These are phyloP conservation scores for Rubia tinctorum DNA, from an alignment of 305 asterid genomes.

Conservation along the genomic window DNA sequence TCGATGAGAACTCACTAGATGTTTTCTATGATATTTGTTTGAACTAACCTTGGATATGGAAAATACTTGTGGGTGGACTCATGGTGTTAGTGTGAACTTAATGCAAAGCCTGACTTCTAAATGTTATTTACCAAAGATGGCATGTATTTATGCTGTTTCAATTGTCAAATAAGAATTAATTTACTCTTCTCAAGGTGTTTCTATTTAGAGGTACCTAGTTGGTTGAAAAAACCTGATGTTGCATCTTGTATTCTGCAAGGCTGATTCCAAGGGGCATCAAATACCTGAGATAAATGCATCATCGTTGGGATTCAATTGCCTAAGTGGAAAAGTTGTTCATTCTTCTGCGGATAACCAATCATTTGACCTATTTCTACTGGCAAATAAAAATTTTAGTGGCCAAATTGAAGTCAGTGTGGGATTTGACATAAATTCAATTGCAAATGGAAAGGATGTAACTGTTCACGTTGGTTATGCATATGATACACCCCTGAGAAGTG, in stretches of 20 bases:
- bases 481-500: slow-evolving; percentile 29
- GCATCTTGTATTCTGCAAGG: slow-evolving; percentile 35
- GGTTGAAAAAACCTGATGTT: neutral
- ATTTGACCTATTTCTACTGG: slow-evolving; percentile 37
- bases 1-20: neutral
- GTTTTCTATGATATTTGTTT: neutral
- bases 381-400: slow-evolving; percentile 31
- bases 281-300: slow-evolving; percentile 31
- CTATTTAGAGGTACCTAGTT: too few species aligned
- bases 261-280: slow-evolving; percentile 26
- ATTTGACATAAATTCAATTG: slow-evolving; percentile 30
- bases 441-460: slow-evolving; percentile 8
- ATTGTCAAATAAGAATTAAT: neutral
- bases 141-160: neutral
- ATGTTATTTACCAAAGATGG: neutral
- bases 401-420: slow-evolving; percentile 26
- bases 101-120: neutral
- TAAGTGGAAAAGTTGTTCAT: slow-evolving; percentile 36
- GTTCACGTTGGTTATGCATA: slow-evolving; percentile 25
- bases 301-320: slow-evolving; percentile 19
- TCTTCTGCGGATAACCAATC: slow-evolving; percentile 36
- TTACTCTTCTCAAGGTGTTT: neutral
- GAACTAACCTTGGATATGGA: neutral
- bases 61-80: neutral
- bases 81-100: neutral